Percentiles rank a stretch among this genome's conserved stretches.
phyloP scores from a whole-genome alignment of 371 early-diverging fungal genomes.

The Polyrhizophydium stewartii region DNA sequence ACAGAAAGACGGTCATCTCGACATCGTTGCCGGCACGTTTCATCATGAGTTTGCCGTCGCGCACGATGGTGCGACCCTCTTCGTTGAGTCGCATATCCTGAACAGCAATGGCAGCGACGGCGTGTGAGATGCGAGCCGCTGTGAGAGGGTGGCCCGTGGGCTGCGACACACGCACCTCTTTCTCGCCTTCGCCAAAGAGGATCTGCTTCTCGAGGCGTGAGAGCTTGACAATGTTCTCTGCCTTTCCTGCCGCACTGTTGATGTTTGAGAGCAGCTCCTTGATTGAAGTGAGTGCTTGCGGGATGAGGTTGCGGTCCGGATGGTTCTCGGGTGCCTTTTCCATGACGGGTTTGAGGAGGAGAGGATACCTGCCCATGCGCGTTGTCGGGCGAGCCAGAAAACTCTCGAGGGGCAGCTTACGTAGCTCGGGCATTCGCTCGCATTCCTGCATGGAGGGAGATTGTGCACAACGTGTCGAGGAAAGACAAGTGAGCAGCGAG shows the following conservation, averaged over 20 bases:
- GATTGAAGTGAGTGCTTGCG: conserved; percentile 59
- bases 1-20: conserved; percentile 70
- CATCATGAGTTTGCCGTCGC: conserved; percentile 75
- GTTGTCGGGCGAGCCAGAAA: conserved; percentile 86
- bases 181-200: conserved; percentile 18
- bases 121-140: background rate
- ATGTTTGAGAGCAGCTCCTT: conserved; percentile 66
- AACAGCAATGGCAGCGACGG: background rate
- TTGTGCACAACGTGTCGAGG: background rate
- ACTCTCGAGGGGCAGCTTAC: conserved; percentile 68
- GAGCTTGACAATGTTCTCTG: conserved; percentile 69
- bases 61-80: conserved; percentile 63
- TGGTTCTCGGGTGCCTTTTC: conserved; percentile 78
- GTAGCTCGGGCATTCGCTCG: conserved; percentile 69
- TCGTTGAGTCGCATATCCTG: conserved; percentile 71
- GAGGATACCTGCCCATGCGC: conserved; percentile 82
- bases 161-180: background rate
- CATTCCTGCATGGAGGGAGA: too few relatives aligned
- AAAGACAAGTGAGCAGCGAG: too few relatives aligned
- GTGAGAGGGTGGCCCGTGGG: background rate
- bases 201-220: conserved; percentile 19
- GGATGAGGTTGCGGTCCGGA: conserved; percentile 65
- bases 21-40: conserved; percentile 56
- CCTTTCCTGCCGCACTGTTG: conserved; percentile 79
- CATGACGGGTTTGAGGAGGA: conserved; percentile 79